A percentile compares a stretch with the other conserved stretches of the same genome.
Conservation (phyloP, 169 alveolate species). For the Cryptosporidium andersoni region DNA sequence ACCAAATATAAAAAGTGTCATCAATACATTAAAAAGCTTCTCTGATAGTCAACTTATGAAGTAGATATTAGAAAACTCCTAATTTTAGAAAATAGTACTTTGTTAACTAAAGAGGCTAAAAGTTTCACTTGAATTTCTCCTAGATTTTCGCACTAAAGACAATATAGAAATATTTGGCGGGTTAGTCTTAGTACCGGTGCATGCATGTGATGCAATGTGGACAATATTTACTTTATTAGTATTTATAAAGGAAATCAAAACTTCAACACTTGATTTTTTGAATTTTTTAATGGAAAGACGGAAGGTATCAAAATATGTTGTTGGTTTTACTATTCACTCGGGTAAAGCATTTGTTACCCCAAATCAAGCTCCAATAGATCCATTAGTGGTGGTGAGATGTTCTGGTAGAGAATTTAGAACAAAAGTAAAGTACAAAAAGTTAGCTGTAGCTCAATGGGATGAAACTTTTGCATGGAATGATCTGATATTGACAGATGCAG, state of each 20-base stretch:
- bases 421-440: constrained; percentile 82
- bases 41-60: background rate
- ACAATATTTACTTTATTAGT: constrained; percentile 1
- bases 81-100: too few relatives aligned
- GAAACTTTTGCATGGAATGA: constrained; percentile 87
- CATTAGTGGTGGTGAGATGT: constrained; percentile 88
- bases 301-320: constrained; percentile 62
- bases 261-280: background rate
- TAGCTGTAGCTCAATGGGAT: constrained; percentile 89
- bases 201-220: constrained; percentile 37
- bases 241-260: background rate
- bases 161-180: constrained; percentile 47
- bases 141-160: background rate
- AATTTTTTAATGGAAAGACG: constrained; percentile 15
- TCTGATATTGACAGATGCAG: constrained; percentile 81
- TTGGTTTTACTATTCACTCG: constrained; percentile 86
- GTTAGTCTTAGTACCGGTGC: constrained; percentile 26
- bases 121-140: background rate
- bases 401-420: constrained; percentile 87
- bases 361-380: constrained; percentile 80
- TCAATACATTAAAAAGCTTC: constrained; percentile 6
- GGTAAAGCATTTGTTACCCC: constrained; percentile 79
- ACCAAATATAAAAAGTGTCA: constrained; percentile 37
- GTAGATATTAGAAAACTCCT: too few relatives aligned
- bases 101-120: too few relatives aligned